These are phyloP conservation scores for Stagonosporopsis tanaceti DNA, from an alignment of 2,329 filamentous ascomycete genomes.

Conservation along the genomic window DNA sequence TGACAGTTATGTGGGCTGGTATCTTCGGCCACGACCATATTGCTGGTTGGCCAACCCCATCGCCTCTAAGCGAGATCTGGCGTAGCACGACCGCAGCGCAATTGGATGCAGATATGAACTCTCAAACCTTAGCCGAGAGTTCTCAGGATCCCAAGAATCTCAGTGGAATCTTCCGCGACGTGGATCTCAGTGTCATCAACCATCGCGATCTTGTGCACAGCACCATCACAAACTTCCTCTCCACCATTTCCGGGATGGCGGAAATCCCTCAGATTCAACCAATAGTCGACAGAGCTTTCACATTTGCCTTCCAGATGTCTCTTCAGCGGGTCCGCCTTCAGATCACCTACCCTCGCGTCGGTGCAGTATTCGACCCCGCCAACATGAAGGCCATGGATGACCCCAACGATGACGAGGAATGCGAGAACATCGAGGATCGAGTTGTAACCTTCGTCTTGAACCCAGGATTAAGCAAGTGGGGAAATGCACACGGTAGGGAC, in stretches of 20 bases:
- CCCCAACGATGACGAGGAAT: conserved; percentile 13
- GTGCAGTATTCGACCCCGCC: conserved; percentile 3
- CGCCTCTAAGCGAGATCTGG: not conserved
- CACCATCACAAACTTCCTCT: not conserved
- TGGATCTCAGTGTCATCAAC: not conserved
- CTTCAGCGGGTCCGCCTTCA: conserved; percentile 27
- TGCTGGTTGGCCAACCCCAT: not conserved
- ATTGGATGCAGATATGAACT: not conserved
- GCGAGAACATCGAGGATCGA: conserved; percentile 18
- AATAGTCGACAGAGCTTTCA: conserved; percentile 25
- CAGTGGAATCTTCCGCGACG: too few species aligned
- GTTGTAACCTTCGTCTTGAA: conserved; percentile 26
- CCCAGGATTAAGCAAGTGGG: conserved; percentile 36
- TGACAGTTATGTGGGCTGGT: not conserved
- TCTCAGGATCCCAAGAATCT: too few species aligned
- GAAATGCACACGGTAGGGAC: conserved; percentile 30
- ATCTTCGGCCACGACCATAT: not conserved
- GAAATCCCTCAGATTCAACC: not conserved
- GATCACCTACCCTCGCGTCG: conserved; percentile 24
- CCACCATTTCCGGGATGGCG: not conserved
- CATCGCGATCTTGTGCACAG: not conserved
- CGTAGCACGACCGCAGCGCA: not conserved
- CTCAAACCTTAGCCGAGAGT: too few species aligned
- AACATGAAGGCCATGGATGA: conserved; percentile 8
- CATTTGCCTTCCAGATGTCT: conserved; percentile 25